A percentile compares a stretch with the other conserved stretches of the same genome.
phyloP scores from a whole-genome alignment of 108 stramenopile genomes.

The Skeletonema grethae region DNA sequence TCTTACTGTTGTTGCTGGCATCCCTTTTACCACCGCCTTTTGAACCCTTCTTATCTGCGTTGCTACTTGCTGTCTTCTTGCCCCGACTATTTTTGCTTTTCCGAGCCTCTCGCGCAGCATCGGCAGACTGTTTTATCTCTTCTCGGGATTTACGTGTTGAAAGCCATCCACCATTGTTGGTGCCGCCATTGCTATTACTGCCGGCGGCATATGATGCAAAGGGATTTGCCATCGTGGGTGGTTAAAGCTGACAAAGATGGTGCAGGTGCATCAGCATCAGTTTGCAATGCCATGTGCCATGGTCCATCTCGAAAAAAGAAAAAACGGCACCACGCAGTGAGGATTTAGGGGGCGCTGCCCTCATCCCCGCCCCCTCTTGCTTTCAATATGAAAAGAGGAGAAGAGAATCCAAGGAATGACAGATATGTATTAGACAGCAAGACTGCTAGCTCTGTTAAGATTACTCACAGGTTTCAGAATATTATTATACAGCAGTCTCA shows the following conservation, averaged over 20 bases:
- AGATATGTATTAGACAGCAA: too few relatives aligned
- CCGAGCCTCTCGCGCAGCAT: slow-evolving; percentile 25
- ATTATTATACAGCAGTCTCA: too few relatives aligned
- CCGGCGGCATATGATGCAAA: slow-evolving; percentile 41
- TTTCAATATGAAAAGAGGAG: too few relatives aligned
- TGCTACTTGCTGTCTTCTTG: background rate
- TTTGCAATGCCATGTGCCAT: too few relatives aligned
- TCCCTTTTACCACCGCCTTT: slow-evolving; percentile 8
- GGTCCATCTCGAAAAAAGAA: too few relatives aligned
- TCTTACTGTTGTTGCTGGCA: slow-evolving; percentile 14
- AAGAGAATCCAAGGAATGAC: too few relatives aligned
- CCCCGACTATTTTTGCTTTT: background rate
- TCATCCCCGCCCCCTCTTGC: too few relatives aligned
- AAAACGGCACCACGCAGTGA: too few relatives aligned
- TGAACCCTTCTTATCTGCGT: background rate
- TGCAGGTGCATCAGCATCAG: too few relatives aligned
- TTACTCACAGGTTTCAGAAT: too few relatives aligned
- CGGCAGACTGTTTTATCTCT: slow-evolving; percentile 40
- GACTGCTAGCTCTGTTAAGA: too few relatives aligned
- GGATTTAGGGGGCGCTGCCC: too few relatives aligned
- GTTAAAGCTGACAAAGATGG: background rate
- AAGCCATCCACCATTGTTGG: slow-evolving; percentile 55
- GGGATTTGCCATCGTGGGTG: slow-evolving; percentile 26
- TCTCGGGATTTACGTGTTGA: slow-evolving; percentile 62
- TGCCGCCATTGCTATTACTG: background rate